phyloP scores from a whole-genome alignment of 164 flowering plant genomes.

The Protea cynaroides region DNA sequence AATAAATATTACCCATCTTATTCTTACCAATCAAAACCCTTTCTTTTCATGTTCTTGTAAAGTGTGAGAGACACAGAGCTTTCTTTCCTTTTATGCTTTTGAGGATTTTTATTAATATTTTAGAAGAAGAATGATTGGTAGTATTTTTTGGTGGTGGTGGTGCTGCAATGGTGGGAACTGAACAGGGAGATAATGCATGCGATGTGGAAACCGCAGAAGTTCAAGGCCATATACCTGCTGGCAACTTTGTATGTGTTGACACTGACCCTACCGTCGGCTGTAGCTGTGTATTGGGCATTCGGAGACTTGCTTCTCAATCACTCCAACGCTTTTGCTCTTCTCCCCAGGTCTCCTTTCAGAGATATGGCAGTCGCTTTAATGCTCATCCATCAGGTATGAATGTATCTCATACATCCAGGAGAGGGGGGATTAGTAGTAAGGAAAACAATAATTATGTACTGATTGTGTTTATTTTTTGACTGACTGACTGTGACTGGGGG shows the following conservation, averaged over 20 bases:
- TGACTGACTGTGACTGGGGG: neutral
- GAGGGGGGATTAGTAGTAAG: too few relatives aligned
- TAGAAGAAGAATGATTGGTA: too few relatives aligned
- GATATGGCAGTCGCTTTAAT: slow-evolving; percentile 84
- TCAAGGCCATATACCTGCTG: slow-evolving; percentile 77
- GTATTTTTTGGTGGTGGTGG: too few relatives aligned
- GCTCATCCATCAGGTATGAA: slow-evolving; percentile 88
- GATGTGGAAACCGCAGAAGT: slow-evolving; percentile 98
- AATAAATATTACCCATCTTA: too few relatives aligned
- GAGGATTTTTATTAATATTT: neutral
- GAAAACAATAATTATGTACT: too few relatives aligned
- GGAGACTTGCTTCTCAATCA: slow-evolving; percentile 89
- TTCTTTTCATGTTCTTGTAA: too few relatives aligned
- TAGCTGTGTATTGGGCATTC: slow-evolving; percentile 90
- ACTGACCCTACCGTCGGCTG: slow-evolving; percentile 83
- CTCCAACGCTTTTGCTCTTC: slow-evolving; percentile 91
- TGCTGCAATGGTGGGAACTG: neutral
- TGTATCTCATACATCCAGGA: too few relatives aligned
- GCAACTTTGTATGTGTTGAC: slow-evolving; percentile 88
- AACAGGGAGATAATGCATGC: slow-evolving; percentile 97
- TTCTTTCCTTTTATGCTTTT: slow-evolving; percentile 3
- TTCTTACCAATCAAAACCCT: too few relatives aligned
- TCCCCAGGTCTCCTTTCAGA: slow-evolving; percentile 62
- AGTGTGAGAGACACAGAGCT: neutral
- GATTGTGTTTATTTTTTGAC: too few relatives aligned